A percentile compares a stretch with the other conserved stretches of the same genome.
Conservation (phyloP, 495 filamentous ascomycete species). For the Neurospora terricola region DNA sequence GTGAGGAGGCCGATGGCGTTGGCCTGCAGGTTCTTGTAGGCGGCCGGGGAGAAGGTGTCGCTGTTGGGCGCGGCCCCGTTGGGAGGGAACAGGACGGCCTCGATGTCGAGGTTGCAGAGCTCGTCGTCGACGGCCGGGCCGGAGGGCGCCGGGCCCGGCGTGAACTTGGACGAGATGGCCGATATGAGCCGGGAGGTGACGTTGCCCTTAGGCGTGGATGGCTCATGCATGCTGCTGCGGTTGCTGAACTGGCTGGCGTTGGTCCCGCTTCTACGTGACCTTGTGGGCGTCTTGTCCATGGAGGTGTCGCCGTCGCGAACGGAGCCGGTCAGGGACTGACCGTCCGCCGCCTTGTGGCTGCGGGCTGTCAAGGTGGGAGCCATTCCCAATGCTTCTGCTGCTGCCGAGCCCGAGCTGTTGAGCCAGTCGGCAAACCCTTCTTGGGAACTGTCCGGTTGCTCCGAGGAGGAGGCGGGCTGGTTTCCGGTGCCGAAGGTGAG, state of each 20-base stretch:
- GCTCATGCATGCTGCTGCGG: constrained; percentile 1
- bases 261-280: constrained; percentile 10
- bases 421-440: constrained; percentile 27
- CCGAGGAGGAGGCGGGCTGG: constrained; percentile 20
- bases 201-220: constrained; percentile 26
- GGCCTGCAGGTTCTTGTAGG: constrained; percentile 58
- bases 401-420: constrained; percentile 14
- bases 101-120: constrained; percentile 54
- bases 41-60: constrained; percentile 50
- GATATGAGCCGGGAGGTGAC: constrained; percentile 35
- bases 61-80: constrained; percentile 6
- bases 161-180: constrained; percentile 31
- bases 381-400: neutral
- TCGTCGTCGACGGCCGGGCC: constrained; percentile 40
- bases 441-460: constrained; percentile 20
- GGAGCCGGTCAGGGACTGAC: neutral
- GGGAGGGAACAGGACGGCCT: constrained; percentile 45
- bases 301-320: constrained; percentile 7
- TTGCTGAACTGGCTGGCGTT: neutral
- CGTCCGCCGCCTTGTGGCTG: neutral
- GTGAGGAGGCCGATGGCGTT: constrained; percentile 57
- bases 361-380: neutral
- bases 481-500: constrained; percentile 21
- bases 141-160: constrained; percentile 14
- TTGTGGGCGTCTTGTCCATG: constrained; percentile 23